Percentiles rank a stretch among this genome's conserved stretches.
Evolutionary conservation across 176 grass and related monocot genomes (phyloP).

Genomic region (Avena insularis): DNA sequence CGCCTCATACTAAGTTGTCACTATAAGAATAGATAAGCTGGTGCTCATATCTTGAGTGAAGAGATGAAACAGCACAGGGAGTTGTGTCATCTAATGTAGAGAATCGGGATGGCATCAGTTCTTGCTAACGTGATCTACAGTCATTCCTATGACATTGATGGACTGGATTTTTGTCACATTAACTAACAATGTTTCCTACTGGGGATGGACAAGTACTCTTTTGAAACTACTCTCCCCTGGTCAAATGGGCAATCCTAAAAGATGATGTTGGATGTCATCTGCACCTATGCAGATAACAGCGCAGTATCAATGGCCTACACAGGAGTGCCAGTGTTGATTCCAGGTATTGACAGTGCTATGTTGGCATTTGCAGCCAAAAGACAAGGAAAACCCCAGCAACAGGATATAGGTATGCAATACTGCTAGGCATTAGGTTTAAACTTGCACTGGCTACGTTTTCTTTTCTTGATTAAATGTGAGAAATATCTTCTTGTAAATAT

Average conservation of each 20-base stretch:
- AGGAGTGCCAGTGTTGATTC: neutral
- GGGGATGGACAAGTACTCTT: neutral
- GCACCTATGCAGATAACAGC: neutral
- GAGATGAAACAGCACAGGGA: neutral
- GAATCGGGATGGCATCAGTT: neutral
- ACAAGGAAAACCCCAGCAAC: neutral
- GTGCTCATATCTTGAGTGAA: neutral
- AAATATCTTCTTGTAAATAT: neutral
- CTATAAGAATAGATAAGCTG: neutral
- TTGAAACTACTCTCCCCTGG: neutral
- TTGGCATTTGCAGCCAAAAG: constrained; percentile 1
- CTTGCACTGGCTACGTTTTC: neutral
- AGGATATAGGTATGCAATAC: neutral
- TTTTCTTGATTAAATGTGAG: neutral
- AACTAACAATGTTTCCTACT: constrained; percentile 3
- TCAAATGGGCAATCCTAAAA: neutral
- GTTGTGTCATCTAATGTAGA: constrained; percentile 3
- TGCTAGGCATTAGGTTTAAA: neutral
- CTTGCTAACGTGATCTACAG: neutral
- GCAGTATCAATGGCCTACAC: neutral
- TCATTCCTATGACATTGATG: neutral
- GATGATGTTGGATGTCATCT: neutral
- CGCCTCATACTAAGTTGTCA: neutral
- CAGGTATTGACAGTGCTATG: neutral
- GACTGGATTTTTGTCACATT: neutral